These are phyloP conservation scores for Elsinoe ampelina DNA, from an alignment of 2,329 filamentous ascomycete genomes.

Conservation along the genomic window DNA sequence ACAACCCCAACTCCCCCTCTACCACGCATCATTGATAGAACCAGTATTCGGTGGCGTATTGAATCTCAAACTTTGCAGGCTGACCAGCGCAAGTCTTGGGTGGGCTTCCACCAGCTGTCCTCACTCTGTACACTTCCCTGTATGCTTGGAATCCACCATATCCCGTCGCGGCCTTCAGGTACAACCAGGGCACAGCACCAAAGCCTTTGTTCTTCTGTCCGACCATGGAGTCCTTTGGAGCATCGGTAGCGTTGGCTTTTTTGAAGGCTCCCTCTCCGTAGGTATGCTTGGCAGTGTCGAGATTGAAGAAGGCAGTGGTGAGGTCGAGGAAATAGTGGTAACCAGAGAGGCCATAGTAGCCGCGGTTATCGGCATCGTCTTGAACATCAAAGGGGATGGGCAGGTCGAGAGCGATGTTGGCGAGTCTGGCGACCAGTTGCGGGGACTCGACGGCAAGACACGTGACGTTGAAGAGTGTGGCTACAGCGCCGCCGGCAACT, in stretches of 20 bases:
- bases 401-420: slow-evolving; percentile 59
- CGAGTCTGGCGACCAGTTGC: slow-evolving; percentile 54
- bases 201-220: slow-evolving; percentile 52
- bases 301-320: slow-evolving; percentile 70
- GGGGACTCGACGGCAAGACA: slow-evolving; percentile 66
- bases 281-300: slow-evolving; percentile 47
- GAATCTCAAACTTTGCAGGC: slow-evolving; percentile 55
- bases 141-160: slow-evolving; percentile 48
- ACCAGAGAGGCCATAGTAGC: slow-evolving; percentile 57
- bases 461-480: slow-evolving; percentile 78
- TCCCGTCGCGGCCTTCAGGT: slow-evolving; percentile 46
- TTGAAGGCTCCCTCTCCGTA: slow-evolving; percentile 54
- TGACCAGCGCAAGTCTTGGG: slow-evolving; percentile 64
- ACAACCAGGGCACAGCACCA: slow-evolving; percentile 71
- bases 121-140: slow-evolving; percentile 70
- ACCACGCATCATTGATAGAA: slow-evolving; percentile 31
- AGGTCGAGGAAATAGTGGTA: slow-evolving; percentile 70
- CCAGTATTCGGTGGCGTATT: slow-evolving; percentile 78
- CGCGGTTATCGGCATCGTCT: slow-evolving; percentile 37
- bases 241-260: slow-evolving; percentile 52
- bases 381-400: slow-evolving; percentile 36
- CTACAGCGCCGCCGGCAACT: slow-evolving; percentile 60
- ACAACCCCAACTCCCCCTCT: background rate
- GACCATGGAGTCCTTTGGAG: slow-evolving; percentile 51
- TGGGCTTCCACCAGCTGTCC: slow-evolving; percentile 71